These are phyloP conservation scores for Neofusicoccum umdonicola DNA, from an alignment of 2,329 filamentous ascomycete genomes.

Conservation along the genomic window DNA sequence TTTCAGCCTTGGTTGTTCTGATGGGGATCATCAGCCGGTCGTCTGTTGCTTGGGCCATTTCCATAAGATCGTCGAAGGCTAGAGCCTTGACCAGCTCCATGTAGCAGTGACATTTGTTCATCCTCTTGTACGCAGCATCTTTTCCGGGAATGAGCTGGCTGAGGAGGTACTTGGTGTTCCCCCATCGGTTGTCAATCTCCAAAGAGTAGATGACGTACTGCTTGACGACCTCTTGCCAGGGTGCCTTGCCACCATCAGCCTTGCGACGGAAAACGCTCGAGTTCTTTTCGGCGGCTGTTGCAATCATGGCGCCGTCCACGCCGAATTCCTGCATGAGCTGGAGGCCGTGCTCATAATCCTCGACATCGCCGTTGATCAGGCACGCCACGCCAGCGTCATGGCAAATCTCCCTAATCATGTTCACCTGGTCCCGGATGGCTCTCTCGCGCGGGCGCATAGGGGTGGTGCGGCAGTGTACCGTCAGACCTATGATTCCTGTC, in stretches of 20 bases:
- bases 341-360: conserved; percentile 68
- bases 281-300: conserved; percentile 87
- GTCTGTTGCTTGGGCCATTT: conserved; percentile 66
- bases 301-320: conserved; percentile 97
- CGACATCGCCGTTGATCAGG: conserved; percentile 93
- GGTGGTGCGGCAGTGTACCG: conserved; percentile 92
- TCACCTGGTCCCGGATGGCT: conserved; percentile 80
- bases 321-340: conserved; percentile 72
- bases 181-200: conserved; percentile 78
- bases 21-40: conserved; percentile 43
- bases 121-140: conserved; percentile 57
- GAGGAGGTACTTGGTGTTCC: conserved; percentile 91
- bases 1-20: conserved; percentile 11
- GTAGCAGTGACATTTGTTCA: conserved; percentile 70
- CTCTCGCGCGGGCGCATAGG: conserved; percentile 90
- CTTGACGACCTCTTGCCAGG: conserved; percentile 75
- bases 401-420: conserved; percentile 79
- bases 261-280: conserved; percentile 76
- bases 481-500: conserved; percentile 89
- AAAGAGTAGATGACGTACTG: conserved; percentile 72
- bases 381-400: conserved; percentile 84
- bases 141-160: conserved; percentile 84
- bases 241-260: conserved; percentile 65
- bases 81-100: conserved; percentile 64
- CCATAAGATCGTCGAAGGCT: conserved; percentile 61